These are phyloP conservation scores for Plasmodium knowlesi DNA, from an alignment of 169 alveolate genomes.

Conservation along the genomic window DNA sequence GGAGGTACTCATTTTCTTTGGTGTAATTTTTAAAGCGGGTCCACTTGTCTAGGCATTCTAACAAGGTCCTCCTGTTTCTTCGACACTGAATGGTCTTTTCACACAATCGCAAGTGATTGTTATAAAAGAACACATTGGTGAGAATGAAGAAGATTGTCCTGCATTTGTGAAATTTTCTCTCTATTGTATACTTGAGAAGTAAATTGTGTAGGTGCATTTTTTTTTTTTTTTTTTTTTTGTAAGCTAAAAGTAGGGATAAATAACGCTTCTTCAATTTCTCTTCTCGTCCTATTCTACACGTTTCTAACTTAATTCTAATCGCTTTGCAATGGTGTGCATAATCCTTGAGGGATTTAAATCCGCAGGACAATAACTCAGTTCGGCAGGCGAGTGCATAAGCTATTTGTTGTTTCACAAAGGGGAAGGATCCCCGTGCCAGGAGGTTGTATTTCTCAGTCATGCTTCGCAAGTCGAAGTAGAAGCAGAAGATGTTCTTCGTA, in stretches of 20 bases:
- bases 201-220: constrained; percentile 1
- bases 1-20: constrained; percentile 10
- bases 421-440: constrained; percentile 11
- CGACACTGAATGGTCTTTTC: constrained; percentile 28
- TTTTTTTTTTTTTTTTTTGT: constrained; percentile 28
- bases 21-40: constrained; percentile 11
- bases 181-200: constrained; percentile 1
- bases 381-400: neutral
- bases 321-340: neutral
- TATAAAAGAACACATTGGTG: constrained; percentile 32
- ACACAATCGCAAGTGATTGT: constrained; percentile 28
- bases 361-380: neutral
- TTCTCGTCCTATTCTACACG: neutral
- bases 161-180: constrained; percentile 13
- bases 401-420: constrained; percentile 22
- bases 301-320: neutral
- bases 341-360: neutral
- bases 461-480: constrained; percentile 25
- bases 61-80: neutral
- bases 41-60: neutral
- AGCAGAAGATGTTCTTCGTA: constrained; percentile 12
- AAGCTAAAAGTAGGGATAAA: constrained; percentile 3
- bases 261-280: neutral
- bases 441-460: constrained; percentile 25
- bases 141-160: constrained; percentile 32